Conservation (phyloP, 2,329 filamentous ascomycete genomes). For the Penicillium freii region DNA sequence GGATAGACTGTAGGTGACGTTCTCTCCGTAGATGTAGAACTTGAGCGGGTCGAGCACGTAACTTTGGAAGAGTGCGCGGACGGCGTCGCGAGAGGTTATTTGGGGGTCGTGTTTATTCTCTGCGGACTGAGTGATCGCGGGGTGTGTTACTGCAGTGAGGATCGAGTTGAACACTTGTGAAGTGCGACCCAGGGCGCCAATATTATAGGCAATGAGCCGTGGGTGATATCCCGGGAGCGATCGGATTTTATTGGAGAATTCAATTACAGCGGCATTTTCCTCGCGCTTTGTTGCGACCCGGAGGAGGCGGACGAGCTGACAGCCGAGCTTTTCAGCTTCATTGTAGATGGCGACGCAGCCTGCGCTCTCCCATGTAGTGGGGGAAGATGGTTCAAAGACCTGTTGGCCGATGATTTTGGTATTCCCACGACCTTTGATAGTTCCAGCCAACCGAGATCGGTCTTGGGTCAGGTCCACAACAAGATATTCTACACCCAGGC, state of each 20-base stretch:
- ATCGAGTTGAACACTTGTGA: slow-evolving; percentile 46
- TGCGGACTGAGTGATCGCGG: slow-evolving; percentile 30
- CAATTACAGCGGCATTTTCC: slow-evolving; percentile 39
- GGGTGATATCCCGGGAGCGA: slow-evolving; percentile 31
- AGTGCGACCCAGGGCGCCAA: slow-evolving; percentile 41
- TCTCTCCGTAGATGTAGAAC: slow-evolving; percentile 45
- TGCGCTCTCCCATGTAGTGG: slow-evolving; percentile 37
- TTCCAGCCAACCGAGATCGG: slow-evolving; percentile 23
- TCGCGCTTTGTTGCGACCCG: slow-evolving; percentile 36
- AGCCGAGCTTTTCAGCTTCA: slow-evolving; percentile 38
- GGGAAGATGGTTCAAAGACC: slow-evolving; percentile 30
- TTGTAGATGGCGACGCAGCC: slow-evolving; percentile 34
- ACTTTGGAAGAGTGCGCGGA: slow-evolving; percentile 41
- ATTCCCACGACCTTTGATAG: slow-evolving; percentile 37
- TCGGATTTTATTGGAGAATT: slow-evolving; percentile 39
- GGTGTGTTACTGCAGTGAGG: slow-evolving; percentile 43
- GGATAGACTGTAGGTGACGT: slow-evolving; percentile 44
- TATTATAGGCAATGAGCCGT: slow-evolving; percentile 43
- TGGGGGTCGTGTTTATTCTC: slow-evolving; percentile 32
- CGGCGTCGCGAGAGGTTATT: slow-evolving; percentile 39
- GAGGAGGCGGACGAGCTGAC: slow-evolving; percentile 42
- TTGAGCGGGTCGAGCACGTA: slow-evolving; percentile 44
- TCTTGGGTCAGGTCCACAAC: slow-evolving; percentile 38
- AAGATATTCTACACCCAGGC: slow-evolving; percentile 44
- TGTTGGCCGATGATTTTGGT: slow-evolving; percentile 45